These are phyloP conservation scores for Solanum infundibuliforme DNA, from an alignment of 257 asterid species.

Conservation along the genomic window DNA sequence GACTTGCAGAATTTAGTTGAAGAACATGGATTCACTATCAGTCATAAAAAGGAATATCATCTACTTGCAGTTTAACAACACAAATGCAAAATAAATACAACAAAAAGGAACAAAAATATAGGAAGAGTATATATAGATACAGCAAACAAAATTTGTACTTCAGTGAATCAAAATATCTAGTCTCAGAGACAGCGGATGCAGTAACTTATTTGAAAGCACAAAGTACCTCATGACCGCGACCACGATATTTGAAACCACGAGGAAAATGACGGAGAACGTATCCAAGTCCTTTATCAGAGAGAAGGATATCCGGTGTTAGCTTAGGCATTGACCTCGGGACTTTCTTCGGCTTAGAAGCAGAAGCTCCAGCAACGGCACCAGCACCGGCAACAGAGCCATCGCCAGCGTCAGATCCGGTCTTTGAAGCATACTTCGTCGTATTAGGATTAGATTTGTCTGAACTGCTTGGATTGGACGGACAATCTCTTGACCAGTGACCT, in stretches of 20 bases:
- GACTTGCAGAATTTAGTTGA: background rate
- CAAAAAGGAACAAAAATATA: background rate
- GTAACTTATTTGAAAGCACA: background rate
- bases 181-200: background rate
- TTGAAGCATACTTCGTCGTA: background rate
- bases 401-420: background rate
- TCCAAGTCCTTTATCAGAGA: slow-evolving; percentile 75
- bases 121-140: background rate
- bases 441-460: background rate
- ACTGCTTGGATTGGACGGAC: slow-evolving; percentile 45
- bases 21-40: background rate
- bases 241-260: slow-evolving; percentile 64
- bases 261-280: slow-evolving; percentile 83
- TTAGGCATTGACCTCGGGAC: slow-evolving; percentile 55
- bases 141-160: background rate
- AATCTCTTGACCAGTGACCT: slow-evolving; percentile 97
- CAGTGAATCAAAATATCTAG: background rate
- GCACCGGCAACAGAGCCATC: slow-evolving; percentile 1
- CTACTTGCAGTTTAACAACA: background rate
- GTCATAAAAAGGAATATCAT: background rate
- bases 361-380: slow-evolving; percentile 2
- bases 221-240: slow-evolving; percentile 84
- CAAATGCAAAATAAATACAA: background rate
- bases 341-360: slow-evolving; percentile 40
- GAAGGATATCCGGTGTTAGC: slow-evolving; percentile 74